These are phyloP conservation scores for Eucalyptus lansdowneana DNA, from an alignment of 345 rosid species.

Conservation along the genomic window DNA sequence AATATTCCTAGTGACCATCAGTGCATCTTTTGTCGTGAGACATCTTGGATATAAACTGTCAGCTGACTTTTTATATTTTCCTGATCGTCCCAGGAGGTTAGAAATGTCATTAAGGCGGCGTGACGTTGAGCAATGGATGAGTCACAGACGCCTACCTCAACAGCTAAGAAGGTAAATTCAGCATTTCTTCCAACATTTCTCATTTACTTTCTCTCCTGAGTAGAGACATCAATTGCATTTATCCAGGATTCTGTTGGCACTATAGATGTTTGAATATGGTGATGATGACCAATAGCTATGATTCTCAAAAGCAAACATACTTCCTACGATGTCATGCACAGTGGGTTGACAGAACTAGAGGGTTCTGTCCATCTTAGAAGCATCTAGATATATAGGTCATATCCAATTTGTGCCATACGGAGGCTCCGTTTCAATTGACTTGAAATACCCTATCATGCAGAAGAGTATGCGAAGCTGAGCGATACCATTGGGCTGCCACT, in stretches of 20 bases:
- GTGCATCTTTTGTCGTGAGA: too few relatives aligned
- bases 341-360: neutral
- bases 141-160: slow-evolving; percentile 69
- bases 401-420: neutral
- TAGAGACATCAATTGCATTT: neutral
- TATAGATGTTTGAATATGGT: neutral
- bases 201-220: neutral
- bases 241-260: neutral
- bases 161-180: slow-evolving; percentile 39
- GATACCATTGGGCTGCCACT: slow-evolving; percentile 78
- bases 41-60: neutral
- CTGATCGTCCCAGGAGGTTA: slow-evolving; percentile 34
- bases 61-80: neutral
- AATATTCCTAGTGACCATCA: neutral
- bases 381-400: neutral
- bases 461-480: slow-evolving; percentile 75
- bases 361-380: neutral
- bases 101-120: slow-evolving; percentile 83
- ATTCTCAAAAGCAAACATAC: neutral
- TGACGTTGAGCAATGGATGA: slow-evolving; percentile 97
- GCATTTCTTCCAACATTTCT: neutral
- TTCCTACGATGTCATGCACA: neutral
- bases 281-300: neutral
- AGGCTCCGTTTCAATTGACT: neutral
- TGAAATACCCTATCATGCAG: slow-evolving; percentile 8